Base-by-base conservation (phyloP, 129 eudicot species). In the Tagetes patula region DNA sequence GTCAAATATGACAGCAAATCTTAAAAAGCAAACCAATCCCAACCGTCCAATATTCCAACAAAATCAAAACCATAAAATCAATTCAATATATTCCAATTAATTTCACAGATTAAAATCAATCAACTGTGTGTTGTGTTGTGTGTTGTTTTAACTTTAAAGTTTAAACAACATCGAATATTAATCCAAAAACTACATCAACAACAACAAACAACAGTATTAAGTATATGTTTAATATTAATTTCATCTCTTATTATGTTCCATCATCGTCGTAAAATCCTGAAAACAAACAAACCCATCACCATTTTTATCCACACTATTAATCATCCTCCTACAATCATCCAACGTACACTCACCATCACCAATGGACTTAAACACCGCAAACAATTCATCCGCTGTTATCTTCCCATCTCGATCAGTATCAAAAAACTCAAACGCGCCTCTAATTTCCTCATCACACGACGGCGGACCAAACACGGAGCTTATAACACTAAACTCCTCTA, bases 271-370 rank as follows among this genome's bases (percentile, higher is more conserved):
- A 56, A 92, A 92, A 78, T 92, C 98, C 82, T 80, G 86, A 63
- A 89, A 92, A 68, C 98, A 92, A 4, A 92, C 98, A 76, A 89
- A 78, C 48, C 98, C 98, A 37, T 92, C 96, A 3, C 84, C 87
- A 42, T 85, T 87, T 13, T 55, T 80, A 54, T 89, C 96, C 43
- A 89, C 98, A 6, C 91, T 82, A 1, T 53, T 77, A 50, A 92
- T 92, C 98, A 92, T 92, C 38, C 91, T 82, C 75, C 76, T 84
- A 78, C 98, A 92, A 11, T 92, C 98, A 72, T 89, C 98, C 70
- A 89, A 59, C 73, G 91, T 75, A 86, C 96, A 92, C 80, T 56
- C 55, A 8, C 67, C 85, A 37, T 74, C 98, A 1, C 96, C 91
- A 37, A 92, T 77, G 41, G 86, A 47, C 27, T 61, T 39, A 67